Base-by-base conservation (phyloP, 805 yeast species). In the Ogataea degrootiae region DNA sequence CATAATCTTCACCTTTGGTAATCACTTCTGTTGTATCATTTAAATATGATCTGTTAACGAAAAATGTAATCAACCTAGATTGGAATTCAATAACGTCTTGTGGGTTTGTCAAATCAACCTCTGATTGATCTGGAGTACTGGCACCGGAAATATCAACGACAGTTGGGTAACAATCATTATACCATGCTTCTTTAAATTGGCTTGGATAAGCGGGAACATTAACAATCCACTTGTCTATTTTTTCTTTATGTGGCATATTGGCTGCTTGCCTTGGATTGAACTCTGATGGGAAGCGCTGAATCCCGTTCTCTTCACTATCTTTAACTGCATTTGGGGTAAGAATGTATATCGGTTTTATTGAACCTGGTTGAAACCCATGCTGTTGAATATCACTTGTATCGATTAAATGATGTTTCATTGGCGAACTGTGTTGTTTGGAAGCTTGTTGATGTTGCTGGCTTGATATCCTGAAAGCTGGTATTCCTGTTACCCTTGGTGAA, bases 161-260 rank as follows among this genome's bases (percentile, higher is more conserved):
- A 0, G 76, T 81, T 0, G 83, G 77, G 51, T 72, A 80, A 52
- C 84, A 79, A n/a, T 72, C 74, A 43, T 60, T 67, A 23, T 57
- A 55, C 74, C 72, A 72, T 6, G 43, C 52, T 6, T 54, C 49
- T 5, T 43, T 58, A 21, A 38, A 41, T n/a, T 51, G 56, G 17
- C 62, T 51, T 0, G 66, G 58, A 43, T 65, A 71, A 8, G 72
- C 59, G 1, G 91, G 91, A 4, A 86, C 74, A 29, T 72, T 70
- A 4, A 68, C 66, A 34, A 86, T 74, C 94, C 94, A 86, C 6
- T 62, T 66, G 36, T 71, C 70, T 1, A 86, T 86, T 56, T 85
- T 86, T 56, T 86, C 92, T 42, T 65, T 69, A 51, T 74, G 77
- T 1, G 80, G 73, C 90, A 86, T 85, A 61, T 80, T 82, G 8